A percentile compares a stretch with the other conserved stretches of the same genome.
Evolutionary conservation across 2,329 filamentous ascomycete species (phyloP).

Genomic region (Botrytis porri): DNA sequence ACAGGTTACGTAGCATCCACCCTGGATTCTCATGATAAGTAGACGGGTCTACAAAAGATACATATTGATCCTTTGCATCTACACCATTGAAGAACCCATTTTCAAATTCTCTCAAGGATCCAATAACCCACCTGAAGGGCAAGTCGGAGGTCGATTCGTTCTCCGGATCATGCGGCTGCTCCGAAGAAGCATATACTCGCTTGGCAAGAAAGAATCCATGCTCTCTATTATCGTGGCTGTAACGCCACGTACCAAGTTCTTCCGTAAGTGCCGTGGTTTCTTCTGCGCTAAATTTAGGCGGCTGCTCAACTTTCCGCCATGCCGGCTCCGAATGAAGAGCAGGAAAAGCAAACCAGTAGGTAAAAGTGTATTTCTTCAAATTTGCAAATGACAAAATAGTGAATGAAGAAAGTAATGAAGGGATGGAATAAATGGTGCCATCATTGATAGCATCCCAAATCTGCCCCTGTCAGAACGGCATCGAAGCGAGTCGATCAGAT

Average conservation of each 20-base stretch:
- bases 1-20: slow-evolving; percentile 87
- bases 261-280: slow-evolving; percentile 82
- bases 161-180: slow-evolving; percentile 46
- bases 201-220: slow-evolving; percentile 97
- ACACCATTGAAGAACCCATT: slow-evolving; percentile 79
- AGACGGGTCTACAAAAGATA: slow-evolving; percentile 89
- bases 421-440: slow-evolving; percentile 91
- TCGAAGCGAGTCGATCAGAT: background rate
- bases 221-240: slow-evolving; percentile 75
- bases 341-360: slow-evolving; percentile 97
- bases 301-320: slow-evolving; percentile 62
- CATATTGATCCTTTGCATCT: slow-evolving; percentile 69
- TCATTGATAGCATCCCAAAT: slow-evolving; percentile 98
- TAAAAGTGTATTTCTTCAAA: slow-evolving; percentile 94
- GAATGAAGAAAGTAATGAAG: slow-evolving; percentile 86
- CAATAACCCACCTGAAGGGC: slow-evolving; percentile 75
- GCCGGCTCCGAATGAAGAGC: slow-evolving; percentile 83
- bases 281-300: slow-evolving; percentile 55
- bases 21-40: slow-evolving; percentile 84
- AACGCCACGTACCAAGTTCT: slow-evolving; percentile 81
- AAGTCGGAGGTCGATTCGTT: slow-evolving; percentile 43
- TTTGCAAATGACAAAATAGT: slow-evolving; percentile 89
- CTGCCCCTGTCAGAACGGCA: slow-evolving; percentile 44
- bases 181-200: slow-evolving; percentile 49
- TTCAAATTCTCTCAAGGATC: slow-evolving; percentile 74